Evolutionary conservation across 768 basidiomycete genomes (phyloP).

Genomic region (Lactarius deliciosus): DNA sequence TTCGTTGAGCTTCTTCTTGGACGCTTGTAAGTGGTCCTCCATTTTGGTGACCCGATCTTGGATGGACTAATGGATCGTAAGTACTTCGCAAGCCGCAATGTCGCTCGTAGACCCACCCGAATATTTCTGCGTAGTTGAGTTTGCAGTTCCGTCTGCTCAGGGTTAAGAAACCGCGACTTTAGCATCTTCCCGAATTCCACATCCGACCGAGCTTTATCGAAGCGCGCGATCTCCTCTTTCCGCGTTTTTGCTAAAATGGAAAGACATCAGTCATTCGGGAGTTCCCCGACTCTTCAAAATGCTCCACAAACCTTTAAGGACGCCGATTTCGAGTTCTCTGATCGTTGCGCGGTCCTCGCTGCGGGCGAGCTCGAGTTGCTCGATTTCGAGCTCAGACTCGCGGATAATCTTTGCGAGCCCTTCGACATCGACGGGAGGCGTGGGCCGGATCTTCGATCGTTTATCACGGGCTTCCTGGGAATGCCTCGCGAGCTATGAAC

Average conservation of each 20-base stretch:
- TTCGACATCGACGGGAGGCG: slow-evolving; percentile 52
- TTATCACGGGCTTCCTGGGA: slow-evolving; percentile 42
- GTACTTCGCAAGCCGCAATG: slow-evolving; percentile 3
- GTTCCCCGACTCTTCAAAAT: not conserved
- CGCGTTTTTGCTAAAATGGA: slow-evolving; percentile 64
- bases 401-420: slow-evolving; percentile 52
- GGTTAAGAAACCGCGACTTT: slow-evolving; percentile 50
- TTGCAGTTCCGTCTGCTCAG: slow-evolving; percentile 86
- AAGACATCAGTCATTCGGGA: slow-evolving; percentile 8
- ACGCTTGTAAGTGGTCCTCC: slow-evolving; percentile 24
- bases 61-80: slow-evolving; percentile 15
- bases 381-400: slow-evolving; percentile 52
- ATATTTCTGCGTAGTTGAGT: slow-evolving; percentile 69
- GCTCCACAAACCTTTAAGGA: slow-evolving; percentile 59
- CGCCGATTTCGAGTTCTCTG: slow-evolving; percentile 58
- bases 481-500: slow-evolving; percentile 44
- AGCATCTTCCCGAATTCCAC: slow-evolving; percentile 60
- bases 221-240: slow-evolving; percentile 79
- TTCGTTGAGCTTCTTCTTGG: slow-evolving; percentile 27
- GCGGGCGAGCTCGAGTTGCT: slow-evolving; percentile 45
- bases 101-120: slow-evolving; percentile 48
- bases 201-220: slow-evolving; percentile 75
- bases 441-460: slow-evolving; percentile 32
- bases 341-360: slow-evolving; percentile 44
- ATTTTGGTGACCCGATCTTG: slow-evolving; percentile 26